Conservation (phyloP, 257 asterid species). For the Datura wrightii region DNA sequence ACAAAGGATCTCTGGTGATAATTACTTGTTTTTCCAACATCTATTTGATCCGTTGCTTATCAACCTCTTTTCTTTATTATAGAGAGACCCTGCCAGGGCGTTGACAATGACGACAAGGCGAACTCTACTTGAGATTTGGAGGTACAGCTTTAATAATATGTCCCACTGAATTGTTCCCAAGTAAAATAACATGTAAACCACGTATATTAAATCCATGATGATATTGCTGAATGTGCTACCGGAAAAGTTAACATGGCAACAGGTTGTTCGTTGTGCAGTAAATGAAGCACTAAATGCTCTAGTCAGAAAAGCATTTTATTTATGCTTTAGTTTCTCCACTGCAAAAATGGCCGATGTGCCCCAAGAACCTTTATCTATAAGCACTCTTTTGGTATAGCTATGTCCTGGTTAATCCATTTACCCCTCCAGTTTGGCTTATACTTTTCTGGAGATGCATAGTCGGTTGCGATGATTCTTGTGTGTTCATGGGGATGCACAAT, state of each 20-base stretch:
- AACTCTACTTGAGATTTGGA: constrained; percentile 85
- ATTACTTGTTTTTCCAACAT: neutral
- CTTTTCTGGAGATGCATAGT: neutral
- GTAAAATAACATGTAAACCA: neutral
- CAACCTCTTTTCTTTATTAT: constrained; percentile 32
- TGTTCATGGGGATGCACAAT: neutral
- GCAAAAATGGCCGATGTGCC: neutral
- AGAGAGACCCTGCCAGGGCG: constrained; percentile 84
- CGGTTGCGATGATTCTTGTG: neutral
- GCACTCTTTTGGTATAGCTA: neutral
- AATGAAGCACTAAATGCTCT: neutral
- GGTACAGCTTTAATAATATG: constrained; percentile 50
- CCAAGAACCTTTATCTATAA: neutral
- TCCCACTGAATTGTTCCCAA: neutral
- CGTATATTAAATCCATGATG: neutral
- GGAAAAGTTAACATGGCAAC: neutral
- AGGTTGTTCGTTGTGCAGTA: neutral
- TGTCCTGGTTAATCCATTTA: neutral
- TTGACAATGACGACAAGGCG: constrained; percentile 87
- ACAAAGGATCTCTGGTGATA: neutral
- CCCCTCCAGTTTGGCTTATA: neutral
- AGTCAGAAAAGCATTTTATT: neutral
- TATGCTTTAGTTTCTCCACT: neutral
- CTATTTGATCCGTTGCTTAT: neutral
- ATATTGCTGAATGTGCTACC: neutral